Conservation (phyloP, 2,329 filamentous ascomycete genomes). For the Calonectria crousiana region DNA sequence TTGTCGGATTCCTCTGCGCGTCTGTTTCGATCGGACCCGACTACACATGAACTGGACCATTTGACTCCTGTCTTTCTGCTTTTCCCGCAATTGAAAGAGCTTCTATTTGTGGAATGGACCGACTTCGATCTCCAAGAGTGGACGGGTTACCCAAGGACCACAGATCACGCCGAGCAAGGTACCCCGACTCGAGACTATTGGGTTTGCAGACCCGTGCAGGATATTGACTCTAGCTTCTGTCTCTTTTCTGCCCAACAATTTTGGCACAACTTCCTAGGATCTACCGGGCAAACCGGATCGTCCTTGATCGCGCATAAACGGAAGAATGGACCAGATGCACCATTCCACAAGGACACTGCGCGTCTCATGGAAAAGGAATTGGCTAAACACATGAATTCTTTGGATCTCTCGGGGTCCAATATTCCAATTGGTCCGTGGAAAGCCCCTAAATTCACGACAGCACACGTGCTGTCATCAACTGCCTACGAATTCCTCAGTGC, state of each 20-base stretch:
- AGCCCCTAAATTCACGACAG: not conserved
- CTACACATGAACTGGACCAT: not conserved
- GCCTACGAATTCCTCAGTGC: not conserved
- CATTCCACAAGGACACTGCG: not conserved
- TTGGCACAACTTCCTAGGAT: not conserved
- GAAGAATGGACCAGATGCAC: not conserved
- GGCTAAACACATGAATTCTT: not conserved
- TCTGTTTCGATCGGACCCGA: not conserved
- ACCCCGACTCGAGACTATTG: not conserved
- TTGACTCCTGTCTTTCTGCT: not conserved
- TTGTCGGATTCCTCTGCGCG: not conserved
- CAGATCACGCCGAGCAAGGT: not conserved
- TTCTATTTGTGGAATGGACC: not conserved
- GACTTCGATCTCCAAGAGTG: not conserved
- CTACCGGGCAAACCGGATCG: not conserved
- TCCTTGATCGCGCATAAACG: not conserved
- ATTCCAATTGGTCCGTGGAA: not conserved
- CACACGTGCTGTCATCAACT: not conserved
- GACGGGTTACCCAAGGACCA: not conserved
- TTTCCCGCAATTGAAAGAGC: not conserved
- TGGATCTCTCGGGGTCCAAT: not conserved
- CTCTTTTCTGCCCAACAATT: not conserved
- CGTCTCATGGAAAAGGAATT: not conserved
- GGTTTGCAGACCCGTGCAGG: not conserved
- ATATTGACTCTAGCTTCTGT: not conserved